Evolutionary conservation across 1,284 basidiomycete species (phyloP).

Genomic region (Malassezia arunalokei): DNA sequence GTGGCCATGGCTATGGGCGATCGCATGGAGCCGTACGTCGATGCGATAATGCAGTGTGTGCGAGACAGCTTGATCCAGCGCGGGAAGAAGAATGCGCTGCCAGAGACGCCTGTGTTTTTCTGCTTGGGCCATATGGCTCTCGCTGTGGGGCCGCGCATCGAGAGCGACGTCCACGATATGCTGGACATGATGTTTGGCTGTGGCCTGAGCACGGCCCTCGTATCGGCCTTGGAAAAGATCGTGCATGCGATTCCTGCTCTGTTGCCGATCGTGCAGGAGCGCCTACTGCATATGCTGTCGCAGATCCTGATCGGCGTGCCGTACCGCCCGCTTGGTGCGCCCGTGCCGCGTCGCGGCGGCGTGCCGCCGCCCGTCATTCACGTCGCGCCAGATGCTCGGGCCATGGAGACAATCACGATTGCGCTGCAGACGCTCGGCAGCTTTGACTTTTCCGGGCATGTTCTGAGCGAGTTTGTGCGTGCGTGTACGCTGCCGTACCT

Average conservation of each 20-base stretch:
- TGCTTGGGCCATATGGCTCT: slow-evolving; percentile 91
- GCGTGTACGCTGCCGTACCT: slow-evolving; percentile 83
- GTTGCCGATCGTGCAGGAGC: slow-evolving; percentile 81
- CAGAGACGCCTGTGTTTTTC: slow-evolving; percentile 92
- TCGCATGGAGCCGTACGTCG: slow-evolving; percentile 90
- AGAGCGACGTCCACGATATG: slow-evolving; percentile 87
- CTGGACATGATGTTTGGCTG: slow-evolving; percentile 93
- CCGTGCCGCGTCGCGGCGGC: slow-evolving; percentile 18
- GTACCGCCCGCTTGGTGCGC: slow-evolving; percentile 39
- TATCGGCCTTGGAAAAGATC: slow-evolving; percentile 73
- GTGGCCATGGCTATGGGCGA: slow-evolving; percentile 81
- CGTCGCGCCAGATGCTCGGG: slow-evolving; percentile 51
- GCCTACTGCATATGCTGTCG: slow-evolving; percentile 36
- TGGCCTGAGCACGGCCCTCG: slow-evolving; percentile 78
- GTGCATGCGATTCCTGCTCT: slow-evolving; percentile 80
- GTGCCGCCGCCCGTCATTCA: slow-evolving; percentile 8
- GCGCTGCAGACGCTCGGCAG: slow-evolving; percentile 77
- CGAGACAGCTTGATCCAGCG: slow-evolving; percentile 73
- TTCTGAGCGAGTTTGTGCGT: slow-evolving; percentile 90
- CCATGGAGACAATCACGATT: slow-evolving; percentile 61
- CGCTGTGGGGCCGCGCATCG: slow-evolving; percentile 89
- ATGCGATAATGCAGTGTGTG: slow-evolving; percentile 78
- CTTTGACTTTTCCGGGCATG: slow-evolving; percentile 79
- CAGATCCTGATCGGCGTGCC: slow-evolving; percentile 38
- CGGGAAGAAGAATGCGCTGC: slow-evolving; percentile 82